These are phyloP conservation scores for Cercospora sp. DNA, from an alignment of 2,329 filamentous ascomycete genomes.

Conservation along the genomic window DNA sequence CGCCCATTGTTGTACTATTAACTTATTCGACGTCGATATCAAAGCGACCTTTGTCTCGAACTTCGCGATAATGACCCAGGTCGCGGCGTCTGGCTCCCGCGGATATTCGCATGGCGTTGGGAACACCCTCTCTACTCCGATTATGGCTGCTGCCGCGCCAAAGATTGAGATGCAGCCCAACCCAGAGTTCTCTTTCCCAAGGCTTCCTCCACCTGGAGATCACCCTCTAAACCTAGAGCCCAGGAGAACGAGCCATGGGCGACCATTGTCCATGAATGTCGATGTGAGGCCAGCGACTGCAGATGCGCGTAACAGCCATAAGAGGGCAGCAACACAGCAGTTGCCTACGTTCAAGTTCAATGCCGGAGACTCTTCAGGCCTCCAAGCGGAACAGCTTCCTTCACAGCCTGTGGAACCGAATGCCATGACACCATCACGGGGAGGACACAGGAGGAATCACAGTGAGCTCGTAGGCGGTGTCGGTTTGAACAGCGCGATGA, in stretches of 20 bases:
- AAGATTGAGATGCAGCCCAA: constrained; percentile 48
- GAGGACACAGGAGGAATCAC: constrained; percentile 71
- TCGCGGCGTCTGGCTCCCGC: constrained; percentile 32
- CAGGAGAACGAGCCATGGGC: constrained; percentile 20
- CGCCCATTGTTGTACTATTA: constrained; percentile 9
- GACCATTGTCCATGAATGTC: constrained; percentile 39
- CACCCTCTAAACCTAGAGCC: constrained; percentile 12
- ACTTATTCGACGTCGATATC: constrained; percentile 3
- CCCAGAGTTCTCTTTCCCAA: constrained; percentile 52
- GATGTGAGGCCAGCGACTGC: constrained; percentile 42
- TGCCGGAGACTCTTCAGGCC: constrained; percentile 42
- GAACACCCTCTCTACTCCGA: constrained; percentile 43
- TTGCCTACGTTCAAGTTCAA: constrained; percentile 54
- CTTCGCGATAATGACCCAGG: constrained; percentile 31
- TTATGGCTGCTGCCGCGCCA: constrained; percentile 24
- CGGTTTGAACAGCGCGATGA: constrained; percentile 59
- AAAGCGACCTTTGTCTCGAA: constrained; percentile 9
- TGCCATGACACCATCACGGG: constrained; percentile 51
- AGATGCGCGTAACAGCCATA: constrained; percentile 40
- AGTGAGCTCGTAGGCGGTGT: constrained; percentile 86
- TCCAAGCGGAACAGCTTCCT: constrained; percentile 34
- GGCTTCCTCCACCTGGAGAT: constrained; percentile 37
- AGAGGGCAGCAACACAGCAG: constrained; percentile 32
- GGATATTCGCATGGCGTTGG: constrained; percentile 35
- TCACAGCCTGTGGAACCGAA: constrained; percentile 27